Evolutionary conservation across 1,284 basidiomycete species (phyloP), one percentile per base, ranked within the genome.

Genomic region (Ustilago crameri): DNA sequence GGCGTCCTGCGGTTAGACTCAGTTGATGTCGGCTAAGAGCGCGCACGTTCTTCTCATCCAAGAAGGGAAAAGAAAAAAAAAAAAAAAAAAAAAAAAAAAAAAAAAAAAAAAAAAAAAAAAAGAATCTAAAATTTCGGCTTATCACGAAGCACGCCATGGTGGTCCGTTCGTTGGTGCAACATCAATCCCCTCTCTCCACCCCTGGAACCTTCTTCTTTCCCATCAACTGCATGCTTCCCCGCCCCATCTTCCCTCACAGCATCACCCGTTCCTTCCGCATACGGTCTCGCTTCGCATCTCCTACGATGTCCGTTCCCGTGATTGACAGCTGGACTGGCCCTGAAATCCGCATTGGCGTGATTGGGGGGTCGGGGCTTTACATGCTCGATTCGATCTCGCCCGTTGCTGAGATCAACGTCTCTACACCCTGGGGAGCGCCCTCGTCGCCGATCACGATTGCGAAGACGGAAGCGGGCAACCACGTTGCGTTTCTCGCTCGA

Each of bases 371-470:
- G 20, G 81, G 81, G 9, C 61, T 82, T 9, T 82, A 82, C 77
- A 81, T 80, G 73, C 74, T 82, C 41, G 76, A 80, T 20, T 72
- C 71, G 8, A 70, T 82, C 51, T 69, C 75, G 9, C 66, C 78
- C 17, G 68, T 82, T n/a, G 75, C 69, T 41, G 56, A 77, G 47
- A 59, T 82, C 48, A 66, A 70, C 45, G 48, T 79, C 17, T n/a
- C 66, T 32, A 82, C 81, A 90, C 95, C 95, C 15, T 98, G 95
- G 95, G 95, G 95, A 23, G 87, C 87, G 69, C 92, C 95, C 1
- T 93, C 91, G 23, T 93, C 93, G 0, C 93, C 93, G 0, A 93
- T 98, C 78, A 90, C 91, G 10, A 93, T 98, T 83, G 90, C 89
- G 24, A 85, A 89, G 32, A 89, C 95, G 23, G 90, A 91, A 2